Evolutionary conservation across 441 rosid species (phyloP).

Genomic region (California macrophylla): DNA sequence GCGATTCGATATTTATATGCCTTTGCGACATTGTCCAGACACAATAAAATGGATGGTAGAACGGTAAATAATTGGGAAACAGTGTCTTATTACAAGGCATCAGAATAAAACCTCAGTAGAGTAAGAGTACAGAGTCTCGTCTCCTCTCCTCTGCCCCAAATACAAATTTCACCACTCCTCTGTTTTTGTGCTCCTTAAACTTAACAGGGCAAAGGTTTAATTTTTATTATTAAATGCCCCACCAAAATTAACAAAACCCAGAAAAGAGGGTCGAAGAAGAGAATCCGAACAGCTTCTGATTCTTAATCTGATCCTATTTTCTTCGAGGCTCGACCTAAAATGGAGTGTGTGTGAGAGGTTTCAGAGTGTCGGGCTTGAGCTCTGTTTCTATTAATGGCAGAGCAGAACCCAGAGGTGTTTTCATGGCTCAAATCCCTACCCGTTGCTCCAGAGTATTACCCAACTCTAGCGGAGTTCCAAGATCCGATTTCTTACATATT

Average conservation of each 20-base stretch:
- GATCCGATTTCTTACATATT: constrained; percentile 98
- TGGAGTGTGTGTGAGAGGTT: constrained; percentile 22
- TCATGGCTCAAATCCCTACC: constrained; percentile 88
- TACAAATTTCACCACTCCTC: background rate
- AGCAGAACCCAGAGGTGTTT: constrained; percentile 51
- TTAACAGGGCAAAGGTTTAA: background rate
- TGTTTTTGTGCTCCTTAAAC: background rate
- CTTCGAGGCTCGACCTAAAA: constrained; percentile 5
- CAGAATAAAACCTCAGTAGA: background rate
- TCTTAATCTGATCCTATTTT: background rate
- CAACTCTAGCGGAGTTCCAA: constrained; percentile 80
- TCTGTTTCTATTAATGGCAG: constrained; percentile 32
- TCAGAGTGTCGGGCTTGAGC: background rate
- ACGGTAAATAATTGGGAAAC: background rate
- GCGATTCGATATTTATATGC: no score
- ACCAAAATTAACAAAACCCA: background rate
- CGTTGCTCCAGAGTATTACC: constrained; percentile 82
- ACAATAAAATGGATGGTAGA: background rate
- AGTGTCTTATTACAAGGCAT: background rate
- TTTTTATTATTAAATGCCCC: background rate
- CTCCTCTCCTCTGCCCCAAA: background rate
- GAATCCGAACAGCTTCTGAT: constrained; percentile 20
- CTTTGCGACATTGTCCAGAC: background rate
- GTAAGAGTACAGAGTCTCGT: background rate
- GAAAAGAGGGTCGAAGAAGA: background rate